Conservation (phyloP, 164 flowering plant species). For the Protea cynaroides region DNA sequence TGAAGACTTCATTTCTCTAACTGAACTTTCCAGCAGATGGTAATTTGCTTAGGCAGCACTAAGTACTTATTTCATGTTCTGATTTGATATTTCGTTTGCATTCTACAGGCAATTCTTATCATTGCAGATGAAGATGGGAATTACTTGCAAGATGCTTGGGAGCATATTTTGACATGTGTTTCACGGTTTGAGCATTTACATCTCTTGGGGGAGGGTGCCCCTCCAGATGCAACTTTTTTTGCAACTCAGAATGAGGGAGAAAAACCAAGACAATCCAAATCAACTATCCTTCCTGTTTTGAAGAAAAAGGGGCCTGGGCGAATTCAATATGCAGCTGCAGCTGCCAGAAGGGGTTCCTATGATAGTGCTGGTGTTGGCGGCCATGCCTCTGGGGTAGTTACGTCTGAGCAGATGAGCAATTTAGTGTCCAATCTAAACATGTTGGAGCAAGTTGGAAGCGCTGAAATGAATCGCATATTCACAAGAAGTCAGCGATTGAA, state of each 20-base stretch:
- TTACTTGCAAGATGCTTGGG: conserved; percentile 98
- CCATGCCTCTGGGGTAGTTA: conserved; percentile 60
- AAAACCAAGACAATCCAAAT: conserved; percentile 71
- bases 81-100: conserved; percentile 12
- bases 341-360: conserved; percentile 93
- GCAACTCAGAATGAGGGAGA: conserved; percentile 78
- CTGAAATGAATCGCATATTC: conserved; percentile 92
- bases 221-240: conserved; percentile 99
- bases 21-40: background rate
- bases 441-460: conserved; percentile 96
- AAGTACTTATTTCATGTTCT: conserved; percentile 7
- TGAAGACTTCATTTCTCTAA: background rate
- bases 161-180: conserved; percentile 95
- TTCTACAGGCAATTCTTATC: conserved; percentile 66
- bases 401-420: conserved; percentile 90
- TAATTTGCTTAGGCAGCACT: background rate
- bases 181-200: conserved; percentile 98
- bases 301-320: conserved; percentile 90
- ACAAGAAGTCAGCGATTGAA: conserved; percentile 85
- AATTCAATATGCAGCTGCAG: conserved; percentile 74
- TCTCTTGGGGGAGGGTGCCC: conserved; percentile 98
- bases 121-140: conserved; percentile 99
- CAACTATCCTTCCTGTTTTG: conserved; percentile 76
- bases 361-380: conserved; percentile 97
- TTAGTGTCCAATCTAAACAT: conserved; percentile 88